Conservation (phyloP, 2,329 filamentous ascomycete species). For the Monilinia aucupariae region DNA sequence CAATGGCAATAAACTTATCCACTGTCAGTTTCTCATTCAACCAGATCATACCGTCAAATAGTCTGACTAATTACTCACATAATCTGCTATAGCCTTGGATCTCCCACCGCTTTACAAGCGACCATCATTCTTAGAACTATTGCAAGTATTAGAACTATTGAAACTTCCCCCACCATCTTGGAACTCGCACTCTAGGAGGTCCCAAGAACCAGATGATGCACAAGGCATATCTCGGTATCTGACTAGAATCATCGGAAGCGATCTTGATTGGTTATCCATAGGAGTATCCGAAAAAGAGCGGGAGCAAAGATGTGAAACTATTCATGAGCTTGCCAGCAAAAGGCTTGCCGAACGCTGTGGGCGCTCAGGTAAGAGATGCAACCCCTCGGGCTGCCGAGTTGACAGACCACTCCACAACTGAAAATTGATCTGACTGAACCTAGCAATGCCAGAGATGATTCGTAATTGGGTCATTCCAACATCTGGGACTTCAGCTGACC, state of each 20-base stretch:
- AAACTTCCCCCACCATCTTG: constrained; percentile 63
- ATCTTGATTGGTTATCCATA: constrained; percentile 57
- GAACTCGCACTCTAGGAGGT: constrained; percentile 39
- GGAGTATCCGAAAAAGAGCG: constrained; percentile 28
- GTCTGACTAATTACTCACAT: background rate
- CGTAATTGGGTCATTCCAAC: constrained; percentile 54
- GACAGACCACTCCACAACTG: background rate
- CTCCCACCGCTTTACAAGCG: constrained; percentile 79
- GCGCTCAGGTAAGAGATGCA: constrained; percentile 50
- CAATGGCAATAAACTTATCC: constrained; percentile 1
- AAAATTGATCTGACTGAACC: background rate
- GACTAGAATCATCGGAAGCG: constrained; percentile 61
- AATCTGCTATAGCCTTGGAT: constrained; percentile 51
- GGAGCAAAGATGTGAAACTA: constrained; percentile 52
- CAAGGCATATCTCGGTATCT: constrained; percentile 60
- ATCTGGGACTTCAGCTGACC: constrained; percentile 30
- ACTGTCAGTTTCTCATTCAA: constrained; percentile 6
- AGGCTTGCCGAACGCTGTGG: constrained; percentile 83
- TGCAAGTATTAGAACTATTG: constrained; percentile 61
- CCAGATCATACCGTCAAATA: background rate
- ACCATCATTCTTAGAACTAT: constrained; percentile 59
- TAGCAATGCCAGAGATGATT: constrained; percentile 58
- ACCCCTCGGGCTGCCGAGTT: background rate
- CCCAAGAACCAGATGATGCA: constrained; percentile 40
- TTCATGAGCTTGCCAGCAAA: constrained; percentile 76